Evolutionary conservation across 148 eudicot species (phyloP).

Genomic region (Amaranthus cruentus): DNA sequence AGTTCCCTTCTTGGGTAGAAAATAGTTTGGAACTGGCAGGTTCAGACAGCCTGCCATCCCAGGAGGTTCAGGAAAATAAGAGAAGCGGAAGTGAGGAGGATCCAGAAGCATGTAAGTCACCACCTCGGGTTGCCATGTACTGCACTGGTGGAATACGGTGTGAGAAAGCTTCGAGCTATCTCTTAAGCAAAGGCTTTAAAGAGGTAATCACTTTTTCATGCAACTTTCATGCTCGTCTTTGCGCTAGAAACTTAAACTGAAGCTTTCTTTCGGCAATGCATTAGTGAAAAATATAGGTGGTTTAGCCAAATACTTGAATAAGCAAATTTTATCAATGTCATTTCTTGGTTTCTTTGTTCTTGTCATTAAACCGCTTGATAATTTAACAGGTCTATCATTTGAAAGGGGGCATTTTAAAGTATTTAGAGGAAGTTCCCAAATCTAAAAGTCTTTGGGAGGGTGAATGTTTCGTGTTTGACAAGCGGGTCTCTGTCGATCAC

Average conservation of each 20-base stretch:
- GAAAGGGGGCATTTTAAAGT: constrained; percentile 85
- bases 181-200: constrained; percentile 82
- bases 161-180: constrained; percentile 95
- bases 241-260: neutral
- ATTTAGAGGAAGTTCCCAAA: constrained; percentile 85
- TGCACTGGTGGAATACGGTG: constrained; percentile 98
- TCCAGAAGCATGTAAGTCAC: constrained; percentile 35
- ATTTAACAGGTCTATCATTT: constrained; percentile 77
- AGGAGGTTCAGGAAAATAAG: constrained; percentile 26
- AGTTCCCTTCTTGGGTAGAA: constrained; percentile 93
- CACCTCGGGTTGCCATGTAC: constrained; percentile 91
- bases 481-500: constrained; percentile 90
- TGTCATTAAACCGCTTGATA: neutral
- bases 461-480: constrained; percentile 97
- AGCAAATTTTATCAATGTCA: neutral
- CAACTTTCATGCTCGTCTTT: neutral
- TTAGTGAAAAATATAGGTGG: neutral
- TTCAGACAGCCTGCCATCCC: constrained; percentile 36
- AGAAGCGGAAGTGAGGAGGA: constrained; percentile 27
- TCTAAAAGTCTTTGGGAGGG: constrained; percentile 88
- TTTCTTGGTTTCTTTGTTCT: neutral
- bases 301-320: neutral
- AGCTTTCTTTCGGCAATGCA: constrained; percentile 1
- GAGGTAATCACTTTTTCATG: constrained; percentile 43
- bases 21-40: constrained; percentile 39